Percentiles rank a stretch among this genome's conserved stretches.
phyloP scores from a whole-genome alignment of 2,329 filamentous ascomycete genomes.

The Alternaria panax region DNA sequence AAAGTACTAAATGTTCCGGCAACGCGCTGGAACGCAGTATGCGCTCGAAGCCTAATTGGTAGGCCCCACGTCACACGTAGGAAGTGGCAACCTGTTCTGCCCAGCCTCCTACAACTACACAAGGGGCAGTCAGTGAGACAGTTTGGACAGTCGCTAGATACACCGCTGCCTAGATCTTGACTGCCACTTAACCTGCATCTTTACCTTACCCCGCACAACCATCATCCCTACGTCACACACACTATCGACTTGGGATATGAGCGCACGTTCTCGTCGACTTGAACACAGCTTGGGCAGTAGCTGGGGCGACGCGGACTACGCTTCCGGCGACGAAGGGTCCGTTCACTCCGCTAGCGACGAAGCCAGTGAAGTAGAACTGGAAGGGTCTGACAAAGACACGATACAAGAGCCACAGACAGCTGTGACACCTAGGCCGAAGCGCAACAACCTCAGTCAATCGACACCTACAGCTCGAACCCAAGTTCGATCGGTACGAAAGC shows the following conservation, averaged over 20 bases:
- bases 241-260: conserved; percentile 20
- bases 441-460: conserved; percentile 21
- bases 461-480: conserved; percentile 13
- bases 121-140: conserved; percentile 2
- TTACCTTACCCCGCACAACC: background rate
- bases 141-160: background rate
- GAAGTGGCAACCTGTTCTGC: conserved; percentile 32
- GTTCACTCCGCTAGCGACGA: conserved; percentile 34
- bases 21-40: conserved; percentile 5
- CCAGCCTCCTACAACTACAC: conserved; percentile 29
- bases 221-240: background rate
- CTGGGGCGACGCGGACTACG: conserved; percentile 44
- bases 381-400: conserved; percentile 29
- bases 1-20: conserved; percentile 7
- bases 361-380: conserved; percentile 37
- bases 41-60: conserved; percentile 33
- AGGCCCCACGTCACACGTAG: conserved; percentile 37
- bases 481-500: conserved; percentile 21
- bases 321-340: conserved; percentile 36
- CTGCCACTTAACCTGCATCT: background rate
- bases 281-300: conserved; percentile 43
- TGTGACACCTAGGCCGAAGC: conserved; percentile 22
- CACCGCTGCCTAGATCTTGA: background rate
- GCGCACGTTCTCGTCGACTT: conserved; percentile 25
- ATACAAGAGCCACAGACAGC: conserved; percentile 20